phyloP scores from a whole-genome alignment of 2,329 filamentous ascomycete species.

The Stenocarpella maydis region DNA sequence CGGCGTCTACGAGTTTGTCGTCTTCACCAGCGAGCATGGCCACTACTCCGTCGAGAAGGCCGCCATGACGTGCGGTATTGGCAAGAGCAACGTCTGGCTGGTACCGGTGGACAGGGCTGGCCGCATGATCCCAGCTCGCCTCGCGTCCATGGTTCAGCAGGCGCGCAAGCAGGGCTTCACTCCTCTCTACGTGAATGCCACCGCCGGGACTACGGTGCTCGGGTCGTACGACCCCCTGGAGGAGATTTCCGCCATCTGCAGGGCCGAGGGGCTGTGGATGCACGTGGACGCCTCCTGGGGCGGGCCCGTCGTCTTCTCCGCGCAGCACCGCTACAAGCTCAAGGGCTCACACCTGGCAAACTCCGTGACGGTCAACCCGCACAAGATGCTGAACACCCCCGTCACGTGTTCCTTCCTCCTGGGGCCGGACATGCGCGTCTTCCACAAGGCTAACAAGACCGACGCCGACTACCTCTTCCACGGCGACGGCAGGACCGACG shows the following conservation, averaged over 20 bases:
- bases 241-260: slow-evolving; percentile 74
- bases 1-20: slow-evolving; percentile 69
- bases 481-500: slow-evolving; percentile 52
- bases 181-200: slow-evolving; percentile 94
- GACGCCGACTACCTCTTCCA: slow-evolving; percentile 89
- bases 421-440: slow-evolving; percentile 75
- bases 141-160: slow-evolving; percentile 69
- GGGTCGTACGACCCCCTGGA: slow-evolving; percentile 87
- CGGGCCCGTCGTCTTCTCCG: slow-evolving; percentile 80
- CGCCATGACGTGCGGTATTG: slow-evolving; percentile 88
- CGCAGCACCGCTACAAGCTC: slow-evolving; percentile 64
- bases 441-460: slow-evolving; percentile 85
- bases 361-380: slow-evolving; percentile 87
- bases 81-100: slow-evolving; percentile 73
- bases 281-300: slow-evolving; percentile 96
- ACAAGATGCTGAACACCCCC: slow-evolving; percentile 96
- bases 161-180: slow-evolving; percentile 75
- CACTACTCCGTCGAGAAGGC: slow-evolving; percentile 97
- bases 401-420: slow-evolving; percentile 92
- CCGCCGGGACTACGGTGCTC: slow-evolving; percentile 91
- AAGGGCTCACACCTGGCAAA: slow-evolving; percentile 77
- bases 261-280: slow-evolving; percentile 80
- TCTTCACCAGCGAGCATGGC: slow-evolving; percentile 90
- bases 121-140: slow-evolving; percentile 71
- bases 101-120: slow-evolving; percentile 79